Evolutionary conservation across 2,329 filamentous ascomycete genomes (phyloP).

Genomic region (Pseudocercospora macadamiae): DNA sequence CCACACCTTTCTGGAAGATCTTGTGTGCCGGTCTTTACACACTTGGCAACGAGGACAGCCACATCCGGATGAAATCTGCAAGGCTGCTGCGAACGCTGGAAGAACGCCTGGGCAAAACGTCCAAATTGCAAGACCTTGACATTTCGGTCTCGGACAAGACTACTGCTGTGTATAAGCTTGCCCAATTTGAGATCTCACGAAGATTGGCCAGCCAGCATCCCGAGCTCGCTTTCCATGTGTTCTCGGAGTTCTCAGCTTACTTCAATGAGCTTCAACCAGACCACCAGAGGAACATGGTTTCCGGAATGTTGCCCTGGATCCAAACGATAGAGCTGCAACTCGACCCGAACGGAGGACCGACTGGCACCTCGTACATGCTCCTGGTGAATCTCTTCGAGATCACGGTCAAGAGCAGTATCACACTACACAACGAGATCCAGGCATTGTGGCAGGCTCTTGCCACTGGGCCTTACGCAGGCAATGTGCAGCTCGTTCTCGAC

Average conservation of each 20-base stretch:
- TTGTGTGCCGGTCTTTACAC: slow-evolving; percentile 88
- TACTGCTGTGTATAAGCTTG: slow-evolving; percentile 94
- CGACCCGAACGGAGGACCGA: slow-evolving; percentile 88
- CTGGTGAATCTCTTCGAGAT: slow-evolving; percentile 94
- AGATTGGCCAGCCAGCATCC: slow-evolving; percentile 84
- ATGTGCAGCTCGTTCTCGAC: slow-evolving; percentile 90
- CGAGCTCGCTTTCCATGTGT: slow-evolving; percentile 88
- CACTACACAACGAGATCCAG: slow-evolving; percentile 93
- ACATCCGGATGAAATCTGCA: slow-evolving; percentile 85
- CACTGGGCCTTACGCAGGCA: slow-evolving; percentile 87
- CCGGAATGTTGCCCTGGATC: slow-evolving; percentile 93
- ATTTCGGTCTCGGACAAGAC: slow-evolving; percentile 99
- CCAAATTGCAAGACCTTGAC: slow-evolving; percentile 94
- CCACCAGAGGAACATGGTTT: slow-evolving; percentile 90
- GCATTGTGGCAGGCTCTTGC: slow-evolving; percentile 96
- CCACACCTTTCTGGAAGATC: slow-evolving; percentile 86
- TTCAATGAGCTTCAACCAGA: slow-evolving; percentile 85
- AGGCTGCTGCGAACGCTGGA: slow-evolving; percentile 80
- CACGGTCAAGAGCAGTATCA: slow-evolving; percentile 86
- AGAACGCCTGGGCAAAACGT: slow-evolving; percentile 74
- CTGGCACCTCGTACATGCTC: slow-evolving; percentile 89
- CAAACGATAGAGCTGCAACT: slow-evolving; percentile 91
- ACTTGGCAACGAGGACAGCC: slow-evolving; percentile 86
- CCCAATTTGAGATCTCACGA: slow-evolving; percentile 95
- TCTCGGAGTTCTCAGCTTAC: slow-evolving; percentile 91